Evolutionary conservation across 2,329 filamentous ascomycete species (phyloP), one percentile per base, ranked within the genome.

Genomic region (Curvularia eragrostidis): DNA sequence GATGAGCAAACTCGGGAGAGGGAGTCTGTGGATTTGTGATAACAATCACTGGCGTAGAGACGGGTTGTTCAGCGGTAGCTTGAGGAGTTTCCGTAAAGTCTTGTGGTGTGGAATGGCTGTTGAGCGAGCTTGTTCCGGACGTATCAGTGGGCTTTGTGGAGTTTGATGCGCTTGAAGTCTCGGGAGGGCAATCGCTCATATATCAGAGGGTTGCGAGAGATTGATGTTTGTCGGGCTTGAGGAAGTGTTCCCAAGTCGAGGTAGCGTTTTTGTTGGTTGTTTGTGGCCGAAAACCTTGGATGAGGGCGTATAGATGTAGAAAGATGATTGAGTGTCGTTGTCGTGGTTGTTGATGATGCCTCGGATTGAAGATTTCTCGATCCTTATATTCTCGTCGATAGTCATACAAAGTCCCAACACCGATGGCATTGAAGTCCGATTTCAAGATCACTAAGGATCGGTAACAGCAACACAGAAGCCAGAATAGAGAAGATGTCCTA

Each of bases 81-180:
- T 69, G 70, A 64, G 59, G 62, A 38, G 54, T 54, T 63, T 69
- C 65, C 57, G 44, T 39, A 58, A 54, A 56, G 50, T 56, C n/a
- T 58, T 60, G 48, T 12, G 49, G 23, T 13, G 54, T 13, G 51
- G 56, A 58, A 46, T 59, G 57, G 24, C 51, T 26, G 19, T 24
- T 26, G 30, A 46, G 30, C 50, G 60, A 61, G 50, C 26, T 56
- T 28, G 58, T 39, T 51, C 59, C 56, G 58, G 61, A 44, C 30
- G 39, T 56, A 48, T 52, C 52, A 30, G 38, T 54, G 41, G 49
- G 48, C 44, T 64, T 58, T 62, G 64, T 30, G 18, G 61, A 63
- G 41, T 67, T 70, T 64, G 70, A 69, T 66, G 68, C 59, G 54
- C 62, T 72, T 59, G 63, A 36, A 34, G 60, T 55, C 56, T 54